A percentile compares a stretch with the other conserved stretches of the same genome.
These are phyloP conservation scores for Dactylorhiza incarnata DNA, from an alignment of 106 monocot genomes.

Conservation along the genomic window DNA sequence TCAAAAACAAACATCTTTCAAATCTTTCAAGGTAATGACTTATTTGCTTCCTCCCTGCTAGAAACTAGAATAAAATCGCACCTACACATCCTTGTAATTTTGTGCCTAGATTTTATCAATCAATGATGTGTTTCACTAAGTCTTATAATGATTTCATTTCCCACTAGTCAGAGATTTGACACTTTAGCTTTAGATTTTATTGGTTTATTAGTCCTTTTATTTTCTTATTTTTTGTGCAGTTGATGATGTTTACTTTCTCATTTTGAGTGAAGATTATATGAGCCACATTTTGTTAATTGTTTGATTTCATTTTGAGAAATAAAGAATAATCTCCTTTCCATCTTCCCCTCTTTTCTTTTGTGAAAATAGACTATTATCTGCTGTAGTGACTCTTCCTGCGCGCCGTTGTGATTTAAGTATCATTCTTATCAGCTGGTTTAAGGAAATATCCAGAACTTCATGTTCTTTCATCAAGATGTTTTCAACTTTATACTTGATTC, in stretches of 20 bases:
- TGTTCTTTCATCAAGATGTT: no score
- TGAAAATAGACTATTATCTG: no score
- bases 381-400: no score
- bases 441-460: no score
- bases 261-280: not conserved
- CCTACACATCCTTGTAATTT: not conserved
- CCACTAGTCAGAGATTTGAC: not conserved
- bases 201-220: not conserved
- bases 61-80: not conserved
- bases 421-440: no score
- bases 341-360: no score
- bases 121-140: no score
- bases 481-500: no score
- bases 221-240: not conserved
- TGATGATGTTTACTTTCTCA: not conserved
- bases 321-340: no score
- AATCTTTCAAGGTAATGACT: constrained; percentile 71
- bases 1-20: constrained; percentile 86
- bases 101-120: not conserved
- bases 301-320: not conserved
- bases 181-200: not conserved
- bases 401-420: no score
- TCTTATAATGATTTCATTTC: not conserved
- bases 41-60: not conserved
- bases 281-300: not conserved